These are phyloP conservation scores for Trifolium pratense DNA, from an alignment of 306 rosid genomes.

Conservation along the genomic window DNA sequence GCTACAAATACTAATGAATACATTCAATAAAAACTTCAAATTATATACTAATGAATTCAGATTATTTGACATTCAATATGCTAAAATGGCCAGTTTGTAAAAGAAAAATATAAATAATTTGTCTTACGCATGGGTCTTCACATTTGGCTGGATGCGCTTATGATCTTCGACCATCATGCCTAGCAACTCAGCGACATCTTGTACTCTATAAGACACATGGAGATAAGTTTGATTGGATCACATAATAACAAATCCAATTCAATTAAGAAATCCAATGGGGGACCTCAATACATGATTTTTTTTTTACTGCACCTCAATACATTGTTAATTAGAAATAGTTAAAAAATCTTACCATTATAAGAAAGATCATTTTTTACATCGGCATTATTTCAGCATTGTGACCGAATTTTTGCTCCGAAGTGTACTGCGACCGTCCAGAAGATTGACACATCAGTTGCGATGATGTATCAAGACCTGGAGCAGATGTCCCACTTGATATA, in stretches of 20 bases:
- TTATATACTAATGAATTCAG: constrained; percentile 17
- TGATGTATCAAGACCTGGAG: too few species aligned
- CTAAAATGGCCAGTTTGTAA: constrained; percentile 18
- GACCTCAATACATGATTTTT: neutral
- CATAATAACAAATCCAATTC: constrained; percentile 20
- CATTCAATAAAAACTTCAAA: constrained; percentile 1
- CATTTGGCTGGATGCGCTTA: constrained; percentile 90
- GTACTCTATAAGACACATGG: constrained; percentile 64
- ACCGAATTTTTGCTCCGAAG: too few species aligned
- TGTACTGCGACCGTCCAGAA: too few species aligned
- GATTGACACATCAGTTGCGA: too few species aligned
- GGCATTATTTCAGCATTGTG: too few species aligned
- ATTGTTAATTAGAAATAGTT: too few species aligned
- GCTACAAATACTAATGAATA: neutral
- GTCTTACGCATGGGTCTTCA: constrained; percentile 86
- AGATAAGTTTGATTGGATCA: constrained; percentile 37
- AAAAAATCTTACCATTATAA: too few species aligned
- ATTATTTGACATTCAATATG: constrained; percentile 27
- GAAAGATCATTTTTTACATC: too few species aligned
- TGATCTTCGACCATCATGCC: constrained; percentile 96
- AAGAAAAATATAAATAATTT: constrained; percentile 13
- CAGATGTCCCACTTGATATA: too few species aligned
- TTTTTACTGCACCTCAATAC: too few species aligned
- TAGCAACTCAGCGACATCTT: constrained; percentile 98
- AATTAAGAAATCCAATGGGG: constrained; percentile 30